These are phyloP conservation scores for Fraxinus velutina DNA, from an alignment of 305 asterid genomes.

Conservation along the genomic window DNA sequence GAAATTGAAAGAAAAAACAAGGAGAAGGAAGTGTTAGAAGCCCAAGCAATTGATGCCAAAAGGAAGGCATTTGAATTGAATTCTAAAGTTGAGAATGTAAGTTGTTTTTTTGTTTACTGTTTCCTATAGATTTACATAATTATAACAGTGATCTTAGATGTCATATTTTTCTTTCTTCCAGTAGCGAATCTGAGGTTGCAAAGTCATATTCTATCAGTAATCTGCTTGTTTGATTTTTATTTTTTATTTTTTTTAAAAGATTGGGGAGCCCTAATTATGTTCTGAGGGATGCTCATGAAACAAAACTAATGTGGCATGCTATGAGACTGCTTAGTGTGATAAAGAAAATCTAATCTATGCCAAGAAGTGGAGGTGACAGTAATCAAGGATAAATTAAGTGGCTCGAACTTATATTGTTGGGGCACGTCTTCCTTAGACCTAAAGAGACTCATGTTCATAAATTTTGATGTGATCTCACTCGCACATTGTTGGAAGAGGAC, in stretches of 20 bases:
- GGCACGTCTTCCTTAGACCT: neutral
- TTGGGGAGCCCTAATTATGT: neutral
- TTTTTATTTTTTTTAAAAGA: neutral
- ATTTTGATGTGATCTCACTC: neutral
- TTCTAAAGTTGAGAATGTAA: conserved; percentile 53
- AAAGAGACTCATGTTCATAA: neutral
- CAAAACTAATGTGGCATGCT: neutral
- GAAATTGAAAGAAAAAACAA: conserved; percentile 44
- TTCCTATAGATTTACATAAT: neutral
- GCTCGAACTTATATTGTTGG: neutral
- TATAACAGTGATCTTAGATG: neutral
- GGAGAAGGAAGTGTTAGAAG: conserved; percentile 49
- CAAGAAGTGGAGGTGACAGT: neutral
- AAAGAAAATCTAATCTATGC: neutral
- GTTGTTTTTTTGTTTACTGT: conserved; percentile 23
- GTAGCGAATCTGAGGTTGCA: conserved; percentile 1
- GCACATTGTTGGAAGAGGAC: neutral
- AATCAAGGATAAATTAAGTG: neutral
- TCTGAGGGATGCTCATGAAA: neutral
- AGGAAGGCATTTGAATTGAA: conserved; percentile 40
- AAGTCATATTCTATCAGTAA: neutral
- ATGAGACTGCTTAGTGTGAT: neutral
- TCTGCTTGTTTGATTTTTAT: neutral
- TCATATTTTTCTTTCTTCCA: neutral
- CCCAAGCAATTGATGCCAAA: conserved; percentile 44